phyloP scores from a whole-genome alignment of 2,329 filamentous ascomycete genomes.

The Apiospora marii region DNA sequence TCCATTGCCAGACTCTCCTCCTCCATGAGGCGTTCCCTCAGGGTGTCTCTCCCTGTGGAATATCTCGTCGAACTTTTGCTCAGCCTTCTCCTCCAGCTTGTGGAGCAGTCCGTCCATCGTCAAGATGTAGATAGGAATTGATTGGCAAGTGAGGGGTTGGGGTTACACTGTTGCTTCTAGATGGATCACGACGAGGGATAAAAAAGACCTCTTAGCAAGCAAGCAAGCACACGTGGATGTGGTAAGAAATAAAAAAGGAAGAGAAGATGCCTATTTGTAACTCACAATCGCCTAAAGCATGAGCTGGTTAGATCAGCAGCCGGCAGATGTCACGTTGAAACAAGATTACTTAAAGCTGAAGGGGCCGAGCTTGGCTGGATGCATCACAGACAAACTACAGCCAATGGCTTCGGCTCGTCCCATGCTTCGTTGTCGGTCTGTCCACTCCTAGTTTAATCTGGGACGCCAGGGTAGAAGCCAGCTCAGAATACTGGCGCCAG shows the following conservation, averaged over 20 bases:
- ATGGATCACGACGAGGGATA: background rate
- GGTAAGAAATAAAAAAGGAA: background rate
- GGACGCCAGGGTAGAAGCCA: conserved; percentile 11
- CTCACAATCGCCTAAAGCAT: background rate
- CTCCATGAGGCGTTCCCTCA: conserved; percentile 36
- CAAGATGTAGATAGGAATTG: conserved; percentile 15
- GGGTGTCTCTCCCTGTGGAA: conserved; percentile 47
- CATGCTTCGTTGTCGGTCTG: conserved; percentile 18
- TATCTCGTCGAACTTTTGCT: conserved; percentile 49
- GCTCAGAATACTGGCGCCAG: conserved; percentile 15
- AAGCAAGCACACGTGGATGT: background rate
- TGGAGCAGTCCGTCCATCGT: conserved; percentile 52
- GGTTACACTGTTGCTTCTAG: background rate
- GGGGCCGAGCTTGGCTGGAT: conserved; percentile 8
- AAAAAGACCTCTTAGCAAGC: background rate
- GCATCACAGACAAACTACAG: conserved; percentile 3
- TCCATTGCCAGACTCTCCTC: conserved; percentile 25
- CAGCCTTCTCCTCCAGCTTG: conserved; percentile 53
- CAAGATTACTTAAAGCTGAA: conserved; percentile 12
- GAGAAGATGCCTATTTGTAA: background rate
- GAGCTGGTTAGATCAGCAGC: background rate
- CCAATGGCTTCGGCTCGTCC: conserved; percentile 17
- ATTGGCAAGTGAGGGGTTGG: background rate
- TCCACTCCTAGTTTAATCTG: background rate
- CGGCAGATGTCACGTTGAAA: conserved; percentile 18